Evolutionary conservation across 2,329 filamentous ascomycete species (phyloP).

Genomic region (Aspergillus quadricinctus): DNA sequence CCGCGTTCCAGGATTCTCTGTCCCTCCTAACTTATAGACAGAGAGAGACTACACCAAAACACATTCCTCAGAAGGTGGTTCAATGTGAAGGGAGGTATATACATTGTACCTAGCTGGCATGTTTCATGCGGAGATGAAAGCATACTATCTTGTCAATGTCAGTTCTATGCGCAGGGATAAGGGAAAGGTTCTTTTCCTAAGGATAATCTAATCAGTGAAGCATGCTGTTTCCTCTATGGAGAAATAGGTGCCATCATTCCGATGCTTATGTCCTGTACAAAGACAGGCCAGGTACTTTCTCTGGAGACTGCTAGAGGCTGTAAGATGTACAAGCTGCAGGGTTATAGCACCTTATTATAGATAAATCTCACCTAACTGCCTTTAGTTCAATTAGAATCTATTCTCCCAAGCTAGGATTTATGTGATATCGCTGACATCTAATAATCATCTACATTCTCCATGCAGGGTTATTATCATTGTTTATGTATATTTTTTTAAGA

Average conservation of each 20-base stretch:
- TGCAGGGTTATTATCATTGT: too few species aligned
- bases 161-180: neutral
- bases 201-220: neutral
- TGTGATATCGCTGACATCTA: too few species aligned
- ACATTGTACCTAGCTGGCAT: slow-evolving; percentile 4
- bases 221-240: neutral
- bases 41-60: slow-evolving; percentile 16
- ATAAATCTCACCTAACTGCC: too few species aligned
- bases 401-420: too few species aligned
- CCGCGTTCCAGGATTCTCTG: slow-evolving; percentile 33
- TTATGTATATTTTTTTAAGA: neutral
- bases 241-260: neutral
- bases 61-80: slow-evolving; percentile 13
- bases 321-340: too few species aligned
- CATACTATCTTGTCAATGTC: neutral
- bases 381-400: too few species aligned
- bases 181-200: neutral
- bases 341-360: too few species aligned
- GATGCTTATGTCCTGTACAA: neutral
- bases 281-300: too few species aligned
- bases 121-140: neutral
- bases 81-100: slow-evolving; percentile 15
- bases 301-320: too few species aligned
- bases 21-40: slow-evolving; percentile 35
- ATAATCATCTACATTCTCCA: too few species aligned